Evolutionary conservation across 305 asterid genomes (phyloP).

Genomic region (Rubia tinctorum): DNA sequence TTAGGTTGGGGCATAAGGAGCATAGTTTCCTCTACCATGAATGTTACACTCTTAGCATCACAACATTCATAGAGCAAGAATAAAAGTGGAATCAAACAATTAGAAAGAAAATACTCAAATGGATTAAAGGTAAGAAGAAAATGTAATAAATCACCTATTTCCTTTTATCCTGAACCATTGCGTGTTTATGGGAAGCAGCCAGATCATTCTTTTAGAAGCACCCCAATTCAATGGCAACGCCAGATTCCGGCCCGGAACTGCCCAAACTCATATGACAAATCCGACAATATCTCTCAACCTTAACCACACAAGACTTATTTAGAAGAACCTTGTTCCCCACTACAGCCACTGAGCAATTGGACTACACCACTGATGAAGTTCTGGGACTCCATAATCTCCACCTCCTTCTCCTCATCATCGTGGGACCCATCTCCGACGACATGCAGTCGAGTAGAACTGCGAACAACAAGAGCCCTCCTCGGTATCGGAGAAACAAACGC

Average conservation of each 20-base stretch:
- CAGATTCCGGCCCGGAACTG: too few species aligned
- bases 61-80: too few species aligned
- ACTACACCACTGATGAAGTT: slow-evolving; percentile 36
- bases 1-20: too few species aligned
- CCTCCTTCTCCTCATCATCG: slow-evolving; percentile 44
- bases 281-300: too few species aligned
- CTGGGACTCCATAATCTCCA: slow-evolving; percentile 28
- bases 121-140: neutral
- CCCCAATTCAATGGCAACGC: slow-evolving; percentile 21
- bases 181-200: slow-evolving; percentile 77
- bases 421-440: slow-evolving; percentile 65
- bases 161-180: slow-evolving; percentile 98
- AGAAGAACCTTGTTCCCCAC: slow-evolving; percentile 19
- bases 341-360: slow-evolving; percentile 44
- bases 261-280: too few species aligned
- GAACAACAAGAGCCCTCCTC: slow-evolving; percentile 76
- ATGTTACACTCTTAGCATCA: too few species aligned
- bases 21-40: too few species aligned
- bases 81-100: neutral
- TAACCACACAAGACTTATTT: too few species aligned
- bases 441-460: slow-evolving; percentile 69
- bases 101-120: neutral
- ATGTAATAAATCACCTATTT: slow-evolving; percentile 55
- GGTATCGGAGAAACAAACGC: slow-evolving; percentile 53
- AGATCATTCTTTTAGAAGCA: slow-evolving; percentile 90